A percentile compares a stretch with the other conserved stretches of the same genome.
These are phyloP conservation scores for Xylaria multiplex DNA, from an alignment of 2,329 filamentous ascomycete species.

Conservation along the genomic window DNA sequence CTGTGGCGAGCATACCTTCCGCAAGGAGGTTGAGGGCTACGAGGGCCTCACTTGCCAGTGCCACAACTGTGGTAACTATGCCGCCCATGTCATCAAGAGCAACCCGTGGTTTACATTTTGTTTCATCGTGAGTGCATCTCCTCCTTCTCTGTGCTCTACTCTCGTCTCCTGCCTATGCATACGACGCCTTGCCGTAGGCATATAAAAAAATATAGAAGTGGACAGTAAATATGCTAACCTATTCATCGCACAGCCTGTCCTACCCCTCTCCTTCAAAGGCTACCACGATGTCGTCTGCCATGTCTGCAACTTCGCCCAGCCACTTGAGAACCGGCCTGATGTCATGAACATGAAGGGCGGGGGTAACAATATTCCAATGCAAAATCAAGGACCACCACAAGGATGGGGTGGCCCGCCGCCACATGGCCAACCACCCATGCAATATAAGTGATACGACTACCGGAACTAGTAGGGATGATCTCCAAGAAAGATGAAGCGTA, in stretches of 20 bases:
- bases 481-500: background rate
- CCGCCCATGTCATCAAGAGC: conserved; percentile 68
- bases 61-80: conserved; percentile 74
- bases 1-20: conserved; percentile 70
- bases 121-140: conserved; percentile 67
- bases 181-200: background rate
- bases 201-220: background rate
- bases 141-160: background rate
- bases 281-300: conserved; percentile 77
- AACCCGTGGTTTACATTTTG: conserved; percentile 83
- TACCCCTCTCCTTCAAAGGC: conserved; percentile 75
- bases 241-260: conserved; percentile 63
- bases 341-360: conserved; percentile 63
- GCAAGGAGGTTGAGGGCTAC: conserved; percentile 68
- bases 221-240: conserved; percentile 20
- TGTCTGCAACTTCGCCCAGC: conserved; percentile 80
- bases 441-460: conserved; percentile 38
- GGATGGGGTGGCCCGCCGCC: conserved; percentile 39
- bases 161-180: background rate
- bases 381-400: conserved; percentile 44
- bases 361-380: conserved; percentile 51
- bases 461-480: background rate
- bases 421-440: conserved; percentile 44
- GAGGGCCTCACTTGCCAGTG: conserved; percentile 71
- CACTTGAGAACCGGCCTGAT: conserved; percentile 66